Conservation (phyloP, 352 stramenopile species). For the Globisporangium echinulatum region DNA sequence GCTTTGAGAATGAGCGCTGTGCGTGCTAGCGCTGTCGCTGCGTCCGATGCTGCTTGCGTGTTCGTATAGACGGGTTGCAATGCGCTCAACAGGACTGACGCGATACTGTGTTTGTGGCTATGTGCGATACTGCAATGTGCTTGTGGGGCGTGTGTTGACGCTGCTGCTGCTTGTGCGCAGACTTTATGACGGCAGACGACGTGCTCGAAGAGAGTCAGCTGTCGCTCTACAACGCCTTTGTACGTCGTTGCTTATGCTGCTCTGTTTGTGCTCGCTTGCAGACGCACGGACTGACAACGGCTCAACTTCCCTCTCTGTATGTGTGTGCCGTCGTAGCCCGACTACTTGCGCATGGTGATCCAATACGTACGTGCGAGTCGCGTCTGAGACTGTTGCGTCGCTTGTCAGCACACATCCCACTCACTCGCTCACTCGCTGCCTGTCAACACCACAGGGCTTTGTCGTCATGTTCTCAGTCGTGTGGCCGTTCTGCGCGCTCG, state of each 20-base stretch:
- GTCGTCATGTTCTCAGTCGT: conserved; percentile 87
- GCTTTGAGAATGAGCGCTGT: conserved; percentile 81
- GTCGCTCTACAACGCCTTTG: conserved; percentile 75
- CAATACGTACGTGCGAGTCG: conserved; percentile 59
- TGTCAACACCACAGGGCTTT: conserved; percentile 42
- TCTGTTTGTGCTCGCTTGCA: neutral
- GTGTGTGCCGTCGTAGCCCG: conserved; percentile 28
- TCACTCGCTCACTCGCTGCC: neutral
- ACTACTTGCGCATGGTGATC: conserved; percentile 85
- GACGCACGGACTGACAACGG: too few species aligned
- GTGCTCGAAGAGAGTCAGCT: conserved; percentile 80
- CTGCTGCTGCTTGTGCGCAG: conserved; percentile 15
- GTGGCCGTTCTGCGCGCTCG: conserved; percentile 80
- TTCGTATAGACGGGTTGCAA: too few species aligned
- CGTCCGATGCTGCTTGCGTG: neutral
- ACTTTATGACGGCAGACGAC: conserved; percentile 81
- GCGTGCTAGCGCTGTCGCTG: conserved; percentile 3
- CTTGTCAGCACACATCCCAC: neutral
- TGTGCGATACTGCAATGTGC: too few species aligned
- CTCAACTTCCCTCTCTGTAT: neutral
- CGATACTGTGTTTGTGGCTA: too few species aligned
- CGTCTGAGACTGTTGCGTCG: neutral
- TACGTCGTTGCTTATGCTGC: conserved; percentile 24
- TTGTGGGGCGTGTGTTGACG: neutral
- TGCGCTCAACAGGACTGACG: too few species aligned